phyloP scores from a whole-genome alignment of 768 basidiomycete species.

The Tephrocybe sp. region DNA sequence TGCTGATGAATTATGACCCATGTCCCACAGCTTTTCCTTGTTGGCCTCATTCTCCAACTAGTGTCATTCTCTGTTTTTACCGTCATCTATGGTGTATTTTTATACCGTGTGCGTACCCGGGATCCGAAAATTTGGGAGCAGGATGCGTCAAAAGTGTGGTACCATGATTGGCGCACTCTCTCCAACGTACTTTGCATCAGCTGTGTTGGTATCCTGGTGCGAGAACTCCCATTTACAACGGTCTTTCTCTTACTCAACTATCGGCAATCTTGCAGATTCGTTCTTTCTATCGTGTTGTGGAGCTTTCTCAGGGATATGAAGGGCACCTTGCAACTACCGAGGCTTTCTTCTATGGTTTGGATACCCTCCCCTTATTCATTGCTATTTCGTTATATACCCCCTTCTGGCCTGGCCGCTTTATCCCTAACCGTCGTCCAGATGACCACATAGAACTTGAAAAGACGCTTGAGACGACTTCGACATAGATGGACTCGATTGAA shows the following conservation, averaged over 20 bases:
- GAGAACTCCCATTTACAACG: slow-evolving; percentile 12
- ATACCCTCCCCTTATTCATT: slow-evolving; percentile 66
- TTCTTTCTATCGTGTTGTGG: slow-evolving; percentile 58
- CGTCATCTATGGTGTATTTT: slow-evolving; percentile 44
- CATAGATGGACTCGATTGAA: no score
- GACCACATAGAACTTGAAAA: background rate
- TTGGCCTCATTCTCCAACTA: slow-evolving; percentile 56
- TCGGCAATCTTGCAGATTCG: slow-evolving; percentile 48
- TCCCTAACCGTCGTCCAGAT: slow-evolving; percentile 16
- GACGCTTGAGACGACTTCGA: no score
- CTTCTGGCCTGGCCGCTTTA: slow-evolving; percentile 70
- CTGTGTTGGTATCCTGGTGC: slow-evolving; percentile 62
- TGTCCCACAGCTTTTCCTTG: slow-evolving; percentile 1
- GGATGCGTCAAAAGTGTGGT: slow-evolving; percentile 42
- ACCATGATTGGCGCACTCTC: slow-evolving; percentile 60
- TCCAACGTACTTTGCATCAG: slow-evolving; percentile 50
- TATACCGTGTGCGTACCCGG: slow-evolving; percentile 44
- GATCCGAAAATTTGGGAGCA: slow-evolving; percentile 40
- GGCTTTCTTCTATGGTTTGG: slow-evolving; percentile 61
- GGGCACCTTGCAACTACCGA: slow-evolving; percentile 61
- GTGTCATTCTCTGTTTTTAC: slow-evolving; percentile 53
- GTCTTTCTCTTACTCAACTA: background rate
- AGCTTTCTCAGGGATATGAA: slow-evolving; percentile 62
- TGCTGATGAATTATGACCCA: background rate
- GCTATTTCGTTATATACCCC: slow-evolving; percentile 55